phyloP scores from a whole-genome alignment of 768 basidiomycete genomes.

The Infundibulicybe gibba region DNA sequence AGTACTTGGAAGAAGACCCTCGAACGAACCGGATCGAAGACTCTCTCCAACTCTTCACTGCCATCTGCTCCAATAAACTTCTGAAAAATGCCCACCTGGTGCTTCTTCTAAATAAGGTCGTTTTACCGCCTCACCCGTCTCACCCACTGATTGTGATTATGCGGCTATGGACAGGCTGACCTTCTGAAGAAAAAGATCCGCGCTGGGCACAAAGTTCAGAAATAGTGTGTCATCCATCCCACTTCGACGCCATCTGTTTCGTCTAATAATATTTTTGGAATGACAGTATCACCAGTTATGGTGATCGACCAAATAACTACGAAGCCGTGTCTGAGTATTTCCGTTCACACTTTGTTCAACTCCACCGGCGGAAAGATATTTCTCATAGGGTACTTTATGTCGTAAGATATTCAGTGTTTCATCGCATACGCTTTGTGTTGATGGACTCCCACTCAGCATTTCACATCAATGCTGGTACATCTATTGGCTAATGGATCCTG shows the following conservation, averaged over 20 bases:
- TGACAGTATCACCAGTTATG: constrained; percentile 72
- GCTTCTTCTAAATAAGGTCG: constrained; percentile 75
- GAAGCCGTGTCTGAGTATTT: constrained; percentile 76
- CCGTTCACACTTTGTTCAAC: constrained; percentile 79
- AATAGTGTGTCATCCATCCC: constrained; percentile 55
- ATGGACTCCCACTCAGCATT: constrained; percentile 41
- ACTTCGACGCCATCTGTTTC: constrained; percentile 2
- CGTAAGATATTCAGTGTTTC: constrained; percentile 34
- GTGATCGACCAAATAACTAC: constrained; percentile 66
- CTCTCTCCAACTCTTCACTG: constrained; percentile 71
- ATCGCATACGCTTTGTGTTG: background rate
- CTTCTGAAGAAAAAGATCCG: constrained; percentile 69
- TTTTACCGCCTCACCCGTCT: background rate
- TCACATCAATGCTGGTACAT: constrained; percentile 64
- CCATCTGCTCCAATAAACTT: constrained; percentile 70
- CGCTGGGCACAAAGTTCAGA: constrained; percentile 62
- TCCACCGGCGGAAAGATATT: constrained; percentile 63
- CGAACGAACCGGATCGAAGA: constrained; percentile 77
- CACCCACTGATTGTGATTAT: constrained; percentile 3
- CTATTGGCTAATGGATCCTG: background rate
- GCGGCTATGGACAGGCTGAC: constrained; percentile 50
- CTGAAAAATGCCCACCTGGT: constrained; percentile 69
- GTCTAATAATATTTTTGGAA: background rate
- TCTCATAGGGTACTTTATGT: constrained; percentile 59
- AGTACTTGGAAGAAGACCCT: constrained; percentile 81